phyloP scores from a whole-genome alignment of 139 green algal genomes.

The Tetradesmus obliquus region DNA sequence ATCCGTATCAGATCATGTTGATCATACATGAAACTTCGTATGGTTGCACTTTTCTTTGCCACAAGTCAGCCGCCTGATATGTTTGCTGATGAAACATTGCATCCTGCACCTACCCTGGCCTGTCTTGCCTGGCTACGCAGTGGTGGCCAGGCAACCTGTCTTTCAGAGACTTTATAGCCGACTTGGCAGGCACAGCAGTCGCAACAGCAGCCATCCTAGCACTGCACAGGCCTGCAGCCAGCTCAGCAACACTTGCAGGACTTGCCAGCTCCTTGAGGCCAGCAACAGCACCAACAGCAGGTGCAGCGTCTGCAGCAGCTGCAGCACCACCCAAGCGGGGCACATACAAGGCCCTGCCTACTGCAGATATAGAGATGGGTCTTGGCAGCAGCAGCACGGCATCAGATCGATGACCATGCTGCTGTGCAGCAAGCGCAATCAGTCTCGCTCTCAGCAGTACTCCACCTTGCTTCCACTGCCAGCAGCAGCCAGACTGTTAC shows the following conservation, averaged over 20 bases:
- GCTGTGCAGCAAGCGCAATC: no score
- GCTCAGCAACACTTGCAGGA: slow-evolving; percentile 18
- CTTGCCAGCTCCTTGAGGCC: neutral
- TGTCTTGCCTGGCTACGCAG: neutral
- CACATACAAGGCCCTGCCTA: slow-evolving; percentile 21
- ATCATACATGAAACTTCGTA: no score
- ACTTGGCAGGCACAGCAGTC: slow-evolving; percentile 21
- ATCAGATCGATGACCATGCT: neutral
- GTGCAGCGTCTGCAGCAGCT: neutral
- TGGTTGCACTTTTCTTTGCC: neutral
- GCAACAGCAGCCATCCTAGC: slow-evolving; percentile 4
- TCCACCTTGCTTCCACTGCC: no score
- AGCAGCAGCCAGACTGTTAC: neutral
- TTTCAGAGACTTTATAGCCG: slow-evolving; percentile 31
- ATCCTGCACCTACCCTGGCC: neutral
- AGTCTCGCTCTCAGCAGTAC: neutral
- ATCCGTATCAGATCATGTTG: no score
- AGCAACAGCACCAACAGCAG: neutral
- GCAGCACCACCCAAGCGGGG: neutral
- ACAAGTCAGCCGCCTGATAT: neutral
- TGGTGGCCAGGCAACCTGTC: slow-evolving; percentile 46
- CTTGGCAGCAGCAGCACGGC: neutral
- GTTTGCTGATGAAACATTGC: neutral
- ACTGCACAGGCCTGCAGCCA: neutral
- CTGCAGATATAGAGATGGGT: slow-evolving; percentile 37